Evolutionary conservation across 2,329 filamentous ascomycete species (phyloP).

Genomic region (Domatiomyces globalis): DNA sequence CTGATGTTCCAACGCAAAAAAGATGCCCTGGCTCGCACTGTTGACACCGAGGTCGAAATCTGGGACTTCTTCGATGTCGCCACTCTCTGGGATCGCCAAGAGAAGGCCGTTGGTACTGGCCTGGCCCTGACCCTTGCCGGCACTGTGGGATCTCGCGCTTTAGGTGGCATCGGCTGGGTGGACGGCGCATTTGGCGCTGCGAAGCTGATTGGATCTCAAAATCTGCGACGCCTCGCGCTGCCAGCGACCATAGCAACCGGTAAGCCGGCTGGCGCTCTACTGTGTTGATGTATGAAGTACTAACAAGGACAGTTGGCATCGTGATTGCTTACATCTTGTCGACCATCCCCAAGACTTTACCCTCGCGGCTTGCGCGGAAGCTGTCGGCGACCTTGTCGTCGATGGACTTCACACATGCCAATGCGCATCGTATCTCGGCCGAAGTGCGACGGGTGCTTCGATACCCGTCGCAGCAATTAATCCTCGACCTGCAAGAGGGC

Average conservation of each 20-base stretch:
- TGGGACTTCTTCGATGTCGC: slow-evolving; percentile 88
- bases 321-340: slow-evolving; percentile 68
- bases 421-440: slow-evolving; percentile 67
- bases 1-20: slow-evolving; percentile 83
- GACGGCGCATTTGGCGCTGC: slow-evolving; percentile 71
- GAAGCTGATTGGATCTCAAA: slow-evolving; percentile 68
- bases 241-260: slow-evolving; percentile 66
- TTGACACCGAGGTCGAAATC: slow-evolving; percentile 75
- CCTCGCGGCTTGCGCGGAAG: slow-evolving; percentile 70
- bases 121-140: slow-evolving; percentile 88
- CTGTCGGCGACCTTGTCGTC: slow-evolving; percentile 64
- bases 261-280: slow-evolving; percentile 35
- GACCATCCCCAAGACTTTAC: slow-evolving; percentile 79
- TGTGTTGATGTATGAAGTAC: slow-evolving; percentile 22
- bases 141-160: slow-evolving; percentile 64
- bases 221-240: slow-evolving; percentile 63
- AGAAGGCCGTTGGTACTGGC: slow-evolving; percentile 85
- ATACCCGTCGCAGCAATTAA: slow-evolving; percentile 72
- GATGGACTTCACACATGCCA: slow-evolving; percentile 85
- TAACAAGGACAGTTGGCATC: slow-evolving; percentile 44
- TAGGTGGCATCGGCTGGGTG: slow-evolving; percentile 78
- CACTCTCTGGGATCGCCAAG: slow-evolving; percentile 71
- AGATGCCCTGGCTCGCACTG: slow-evolving; percentile 67
- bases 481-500: slow-evolving; percentile 66
- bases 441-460: slow-evolving; percentile 82